Conservation (phyloP, 2,329 filamentous ascomycete species). For the Ophiocordyceps robertsii region DNA sequence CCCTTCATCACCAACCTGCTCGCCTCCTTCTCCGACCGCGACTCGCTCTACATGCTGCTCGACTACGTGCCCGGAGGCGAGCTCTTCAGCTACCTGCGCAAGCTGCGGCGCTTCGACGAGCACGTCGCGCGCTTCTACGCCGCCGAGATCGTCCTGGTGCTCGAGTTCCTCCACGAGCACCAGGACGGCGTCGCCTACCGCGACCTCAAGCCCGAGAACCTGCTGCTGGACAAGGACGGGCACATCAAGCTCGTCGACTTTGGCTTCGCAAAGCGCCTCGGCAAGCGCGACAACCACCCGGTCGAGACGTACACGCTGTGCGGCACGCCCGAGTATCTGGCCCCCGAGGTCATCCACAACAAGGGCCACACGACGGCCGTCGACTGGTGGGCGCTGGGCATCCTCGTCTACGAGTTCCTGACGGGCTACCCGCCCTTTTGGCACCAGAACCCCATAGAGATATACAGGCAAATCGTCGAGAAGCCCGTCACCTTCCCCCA, state of each 20-base stretch:
- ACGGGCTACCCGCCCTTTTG: conserved; percentile 79
- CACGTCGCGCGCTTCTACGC: conserved; percentile 68
- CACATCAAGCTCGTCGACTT: conserved; percentile 79
- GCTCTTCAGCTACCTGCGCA: conserved; percentile 70
- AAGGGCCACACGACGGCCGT: conserved; percentile 65
- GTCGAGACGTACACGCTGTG: conserved; percentile 72
- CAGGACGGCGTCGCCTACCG: conserved; percentile 69
- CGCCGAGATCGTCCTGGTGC: conserved; percentile 69
- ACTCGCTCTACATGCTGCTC: conserved; percentile 71
- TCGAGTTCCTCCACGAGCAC: conserved; percentile 69
- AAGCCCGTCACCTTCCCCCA: conserved; percentile 63
- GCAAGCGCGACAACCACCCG: conserved; percentile 34
- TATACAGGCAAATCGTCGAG: conserved; percentile 74
- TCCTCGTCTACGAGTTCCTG: conserved; percentile 72
- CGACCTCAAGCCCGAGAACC: conserved; percentile 73
- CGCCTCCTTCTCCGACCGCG: conserved; percentile 66
- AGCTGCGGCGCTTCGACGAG: conserved; percentile 68
- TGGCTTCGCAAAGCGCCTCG: conserved; percentile 70
- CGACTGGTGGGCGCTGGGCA: conserved; percentile 81
- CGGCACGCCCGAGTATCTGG: conserved; percentile 73
- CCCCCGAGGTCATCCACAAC: conserved; percentile 73
- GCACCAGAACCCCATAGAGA: conserved; percentile 77
- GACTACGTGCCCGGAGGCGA: conserved; percentile 77
- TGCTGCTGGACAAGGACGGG: conserved; percentile 62
- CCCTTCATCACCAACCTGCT: conserved; percentile 73